These are phyloP conservation scores for Lachnellula suecica DNA, from an alignment of 2,329 filamentous ascomycete genomes.

Conservation along the genomic window DNA sequence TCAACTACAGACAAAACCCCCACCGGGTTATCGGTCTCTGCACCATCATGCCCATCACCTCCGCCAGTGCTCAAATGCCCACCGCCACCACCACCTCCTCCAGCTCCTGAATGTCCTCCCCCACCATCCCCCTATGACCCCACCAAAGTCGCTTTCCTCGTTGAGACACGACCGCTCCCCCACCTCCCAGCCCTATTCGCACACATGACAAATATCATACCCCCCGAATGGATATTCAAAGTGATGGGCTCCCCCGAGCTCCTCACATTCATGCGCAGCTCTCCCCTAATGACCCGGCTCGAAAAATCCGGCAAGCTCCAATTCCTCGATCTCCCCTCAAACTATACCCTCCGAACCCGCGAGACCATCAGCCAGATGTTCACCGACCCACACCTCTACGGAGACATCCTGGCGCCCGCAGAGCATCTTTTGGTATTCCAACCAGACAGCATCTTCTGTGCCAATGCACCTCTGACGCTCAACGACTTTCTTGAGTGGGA, in stretches of 20 bases:
- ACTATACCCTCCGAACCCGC: constrained; percentile 43
- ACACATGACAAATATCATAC: constrained; percentile 54
- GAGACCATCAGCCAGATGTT: constrained; percentile 49
- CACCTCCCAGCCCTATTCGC: constrained; percentile 52
- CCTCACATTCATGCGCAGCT: constrained; percentile 42
- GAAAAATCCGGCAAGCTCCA: constrained; percentile 48
- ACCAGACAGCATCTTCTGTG: constrained; percentile 54
- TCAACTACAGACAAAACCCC: too few species aligned
- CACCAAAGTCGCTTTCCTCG: constrained; percentile 54
- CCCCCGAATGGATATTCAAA: constrained; percentile 54
- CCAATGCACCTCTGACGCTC: constrained; percentile 48
- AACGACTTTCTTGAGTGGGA: constrained; percentile 54
- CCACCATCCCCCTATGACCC: constrained; percentile 37
- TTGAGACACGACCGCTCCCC: constrained; percentile 50
- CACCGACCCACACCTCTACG: constrained; percentile 51
- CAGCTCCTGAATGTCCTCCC: neutral
- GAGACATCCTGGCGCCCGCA: constrained; percentile 47
- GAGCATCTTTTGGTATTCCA: constrained; percentile 56
- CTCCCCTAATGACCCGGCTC: constrained; percentile 44
- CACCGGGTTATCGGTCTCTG: neutral
- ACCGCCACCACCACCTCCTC: constrained; percentile 3
- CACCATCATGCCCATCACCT: neutral
- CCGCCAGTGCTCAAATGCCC: neutral
- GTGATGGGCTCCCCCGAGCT: constrained; percentile 52
- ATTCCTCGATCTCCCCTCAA: constrained; percentile 46